Percentiles rank a stretch among this genome's conserved stretches.
phyloP scores from a whole-genome alignment of 345 rosid genomes.

The Arabidopsis thaliana region TAIR10.1 NC_003076.8:3209001-3209500 shows the following conservation, averaged over 20 bases:
- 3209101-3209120: neutral
- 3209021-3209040: slow-evolving; percentile 23
- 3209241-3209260: neutral
- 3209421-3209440: too few relatives aligned
- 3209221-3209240: too few relatives aligned
- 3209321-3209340: too few relatives aligned
- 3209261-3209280: neutral
- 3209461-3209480: neutral
- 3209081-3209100: neutral
- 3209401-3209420: too few relatives aligned
- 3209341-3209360: too few relatives aligned
- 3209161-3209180: neutral
- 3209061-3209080: slow-evolving; percentile 16
- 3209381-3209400: too few relatives aligned
- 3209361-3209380: too few relatives aligned
- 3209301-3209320: too few relatives aligned
- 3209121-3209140: slow-evolving; percentile 7
- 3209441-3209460: neutral
- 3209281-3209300: neutral
- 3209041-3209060: neutral
- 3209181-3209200: slow-evolving; percentile 10
- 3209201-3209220: neutral
- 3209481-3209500: neutral
- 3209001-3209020: slow-evolving; percentile 10
- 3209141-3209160: slow-evolving; percentile 7